Evolutionary conservation across 306 rosid genomes (phyloP).

Genomic region (Vachellia pachyceras): DNA sequence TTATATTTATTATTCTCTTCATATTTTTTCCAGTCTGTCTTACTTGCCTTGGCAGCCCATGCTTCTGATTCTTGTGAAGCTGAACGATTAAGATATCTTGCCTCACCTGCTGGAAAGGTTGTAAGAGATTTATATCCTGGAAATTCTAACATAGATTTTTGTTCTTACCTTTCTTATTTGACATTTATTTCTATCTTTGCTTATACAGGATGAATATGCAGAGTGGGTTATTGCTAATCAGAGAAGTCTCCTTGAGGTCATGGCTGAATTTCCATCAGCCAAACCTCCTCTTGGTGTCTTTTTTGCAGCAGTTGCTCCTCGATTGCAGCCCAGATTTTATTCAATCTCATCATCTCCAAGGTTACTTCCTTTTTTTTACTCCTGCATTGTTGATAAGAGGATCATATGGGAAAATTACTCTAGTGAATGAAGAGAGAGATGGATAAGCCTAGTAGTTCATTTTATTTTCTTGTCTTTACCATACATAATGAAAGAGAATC

Average conservation of each 20-base stretch:
- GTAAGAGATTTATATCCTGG: slow-evolving; percentile 23
- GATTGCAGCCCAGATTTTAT: slow-evolving; percentile 93
- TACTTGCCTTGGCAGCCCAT: slow-evolving; percentile 91
- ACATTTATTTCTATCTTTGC: slow-evolving; percentile 37
- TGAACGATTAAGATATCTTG: slow-evolving; percentile 85
- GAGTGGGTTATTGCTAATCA: slow-evolving; percentile 82
- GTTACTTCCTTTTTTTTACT: slow-evolving; percentile 42
- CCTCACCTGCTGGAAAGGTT: slow-evolving; percentile 98
- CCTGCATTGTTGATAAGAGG: slow-evolving; percentile 7
- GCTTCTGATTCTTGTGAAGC: slow-evolving; percentile 91
- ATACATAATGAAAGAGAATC: slow-evolving; percentile 1
- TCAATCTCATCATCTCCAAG: slow-evolving; percentile 97
- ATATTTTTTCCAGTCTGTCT: slow-evolving; percentile 62
- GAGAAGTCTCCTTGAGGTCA: slow-evolving; percentile 95
- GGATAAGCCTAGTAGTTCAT: slow-evolving; percentile 22
- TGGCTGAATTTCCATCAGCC: slow-evolving; percentile 92
- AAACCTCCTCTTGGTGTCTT: slow-evolving; percentile 93
- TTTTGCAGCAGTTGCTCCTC: slow-evolving; percentile 93
- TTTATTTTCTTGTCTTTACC: slow-evolving; percentile 9
- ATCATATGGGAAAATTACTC: slow-evolving; percentile 10
- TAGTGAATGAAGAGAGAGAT: slow-evolving; percentile 25
- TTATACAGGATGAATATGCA: slow-evolving; percentile 86
- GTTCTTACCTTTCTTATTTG: slow-evolving; percentile 35
- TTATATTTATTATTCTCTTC: slow-evolving; percentile 29
- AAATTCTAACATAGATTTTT: slow-evolving; percentile 3